These are phyloP conservation scores for Drechslera avenae DNA, from an alignment of 2,329 filamentous ascomycete genomes.

Conservation along the genomic window DNA sequence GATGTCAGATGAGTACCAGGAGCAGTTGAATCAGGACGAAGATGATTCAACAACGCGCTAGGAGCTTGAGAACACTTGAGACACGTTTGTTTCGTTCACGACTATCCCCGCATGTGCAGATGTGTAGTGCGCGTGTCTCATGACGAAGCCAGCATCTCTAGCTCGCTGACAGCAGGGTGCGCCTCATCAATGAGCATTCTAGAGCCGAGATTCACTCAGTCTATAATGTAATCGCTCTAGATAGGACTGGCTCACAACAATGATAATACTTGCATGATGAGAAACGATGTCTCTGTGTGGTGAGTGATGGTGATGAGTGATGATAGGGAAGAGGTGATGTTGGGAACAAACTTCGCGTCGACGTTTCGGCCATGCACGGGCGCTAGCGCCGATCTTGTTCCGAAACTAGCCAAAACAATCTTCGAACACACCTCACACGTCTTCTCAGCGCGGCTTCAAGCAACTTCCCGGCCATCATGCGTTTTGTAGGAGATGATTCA, in stretches of 20 bases:
- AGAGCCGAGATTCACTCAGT: not conserved
- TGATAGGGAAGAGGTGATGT: slow-evolving; percentile 18
- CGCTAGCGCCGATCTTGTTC: slow-evolving; percentile 10
- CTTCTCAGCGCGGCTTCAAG: slow-evolving; percentile 5
- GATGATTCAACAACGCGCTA: not conserved
- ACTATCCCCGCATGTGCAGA: no score
- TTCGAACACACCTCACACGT: slow-evolving; percentile 29
- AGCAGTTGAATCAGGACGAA: slow-evolving; percentile 5
- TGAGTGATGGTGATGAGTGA: slow-evolving; percentile 3
- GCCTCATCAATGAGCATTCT: not conserved
- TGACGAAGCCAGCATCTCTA: no score
- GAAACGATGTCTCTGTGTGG: not conserved
- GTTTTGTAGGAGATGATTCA: slow-evolving; percentile 2
- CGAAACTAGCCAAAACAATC: slow-evolving; percentile 26
- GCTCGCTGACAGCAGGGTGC: not conserved
- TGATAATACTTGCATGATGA: not conserved
- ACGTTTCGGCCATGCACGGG: slow-evolving; percentile 18
- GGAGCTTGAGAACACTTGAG: not conserved
- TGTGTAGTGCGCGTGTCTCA: no score
- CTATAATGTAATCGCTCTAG: not conserved
- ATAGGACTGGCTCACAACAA: not conserved
- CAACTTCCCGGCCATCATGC: not conserved
- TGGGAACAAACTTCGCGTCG: slow-evolving; percentile 22
- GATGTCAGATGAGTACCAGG: slow-evolving; percentile 28
- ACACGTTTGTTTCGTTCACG: not conserved